Conservation (phyloP, 495 filamentous ascomycete species). For the Acidomyces sp. region DNA sequence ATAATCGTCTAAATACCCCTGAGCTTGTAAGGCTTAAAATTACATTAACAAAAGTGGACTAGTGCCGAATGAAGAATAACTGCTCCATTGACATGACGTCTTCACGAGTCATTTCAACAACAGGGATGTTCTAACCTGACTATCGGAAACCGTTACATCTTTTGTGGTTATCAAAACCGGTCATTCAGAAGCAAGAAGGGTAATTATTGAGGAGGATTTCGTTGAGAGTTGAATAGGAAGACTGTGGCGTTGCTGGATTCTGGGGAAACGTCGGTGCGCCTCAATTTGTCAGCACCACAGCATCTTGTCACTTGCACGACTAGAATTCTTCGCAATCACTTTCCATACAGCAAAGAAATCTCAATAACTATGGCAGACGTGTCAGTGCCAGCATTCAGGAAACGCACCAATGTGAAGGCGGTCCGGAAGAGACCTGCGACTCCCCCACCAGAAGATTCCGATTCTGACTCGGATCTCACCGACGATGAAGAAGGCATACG, state of each 20-base stretch:
- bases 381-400: slow-evolving; percentile 59
- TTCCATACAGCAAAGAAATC: not conserved
- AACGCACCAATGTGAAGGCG: slow-evolving; percentile 58
- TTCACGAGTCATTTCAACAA: too few species aligned
- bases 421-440: slow-evolving; percentile 74
- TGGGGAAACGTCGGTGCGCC: not conserved
- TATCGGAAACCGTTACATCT: too few species aligned
- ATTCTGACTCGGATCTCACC: slow-evolving; percentile 60
- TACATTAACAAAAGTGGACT: too few species aligned
- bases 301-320: not conserved
- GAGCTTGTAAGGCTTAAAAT: too few species aligned
- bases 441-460: slow-evolving; percentile 52
- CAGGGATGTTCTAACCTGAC: too few species aligned
- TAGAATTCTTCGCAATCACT: not conserved
- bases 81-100: too few species aligned
- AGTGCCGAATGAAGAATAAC: too few species aligned
- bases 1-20: too few species aligned
- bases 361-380: slow-evolving; percentile 19
- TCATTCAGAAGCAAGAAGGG: not conserved
- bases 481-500: slow-evolving; percentile 60
- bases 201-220: not conserved
- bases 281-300: not conserved
- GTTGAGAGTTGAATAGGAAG: not conserved
- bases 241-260: not conserved
- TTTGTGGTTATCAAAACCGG: not conserved